Evolutionary conservation across 192 early-diverging fungal genomes (phyloP).

Genomic region (Cetraspora pellucida): DNA sequence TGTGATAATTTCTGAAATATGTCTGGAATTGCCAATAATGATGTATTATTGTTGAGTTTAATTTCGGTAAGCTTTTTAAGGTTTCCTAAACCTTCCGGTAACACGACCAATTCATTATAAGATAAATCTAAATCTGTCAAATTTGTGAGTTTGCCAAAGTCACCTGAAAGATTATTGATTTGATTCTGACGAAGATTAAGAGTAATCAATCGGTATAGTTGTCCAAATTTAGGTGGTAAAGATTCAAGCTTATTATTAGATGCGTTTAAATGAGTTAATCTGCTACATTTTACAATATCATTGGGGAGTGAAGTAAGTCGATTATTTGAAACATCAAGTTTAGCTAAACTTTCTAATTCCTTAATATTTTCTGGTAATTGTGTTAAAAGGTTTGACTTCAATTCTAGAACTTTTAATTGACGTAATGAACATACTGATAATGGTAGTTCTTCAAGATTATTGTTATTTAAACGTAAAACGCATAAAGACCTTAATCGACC

Average conservation of each 20-base stretch:
- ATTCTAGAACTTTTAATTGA: slow-evolving; percentile 43
- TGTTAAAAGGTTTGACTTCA: slow-evolving; percentile 43
- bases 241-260: slow-evolving; percentile 52
- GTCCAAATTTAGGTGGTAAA: slow-evolving; percentile 51
- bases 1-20: slow-evolving; percentile 38
- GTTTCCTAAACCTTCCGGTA: slow-evolving; percentile 50
- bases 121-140: slow-evolving; percentile 57
- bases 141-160: slow-evolving; percentile 44
- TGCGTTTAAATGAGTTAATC: slow-evolving; percentile 46
- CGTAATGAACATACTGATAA: slow-evolving; percentile 44
- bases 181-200: slow-evolving; percentile 56
- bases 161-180: slow-evolving; percentile 44
- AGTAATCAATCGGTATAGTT: slow-evolving; percentile 44
- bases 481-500: slow-evolving; percentile 42
- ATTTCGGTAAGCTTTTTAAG: slow-evolving; percentile 45
- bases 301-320: slow-evolving; percentile 44
- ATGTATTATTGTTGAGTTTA: slow-evolving; percentile 48
- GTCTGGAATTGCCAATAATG: slow-evolving; percentile 37
- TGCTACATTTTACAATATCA: slow-evolving; percentile 40
- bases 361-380: slow-evolving; percentile 45
- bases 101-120: slow-evolving; percentile 48
- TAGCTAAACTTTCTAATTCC: slow-evolving; percentile 50
- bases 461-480: slow-evolving; percentile 44
- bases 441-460: slow-evolving; percentile 41
- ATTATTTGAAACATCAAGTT: slow-evolving; percentile 60